Base-by-base conservation (phyloP, 306 rosid species). In the Trifolium fragiferum region DNA sequence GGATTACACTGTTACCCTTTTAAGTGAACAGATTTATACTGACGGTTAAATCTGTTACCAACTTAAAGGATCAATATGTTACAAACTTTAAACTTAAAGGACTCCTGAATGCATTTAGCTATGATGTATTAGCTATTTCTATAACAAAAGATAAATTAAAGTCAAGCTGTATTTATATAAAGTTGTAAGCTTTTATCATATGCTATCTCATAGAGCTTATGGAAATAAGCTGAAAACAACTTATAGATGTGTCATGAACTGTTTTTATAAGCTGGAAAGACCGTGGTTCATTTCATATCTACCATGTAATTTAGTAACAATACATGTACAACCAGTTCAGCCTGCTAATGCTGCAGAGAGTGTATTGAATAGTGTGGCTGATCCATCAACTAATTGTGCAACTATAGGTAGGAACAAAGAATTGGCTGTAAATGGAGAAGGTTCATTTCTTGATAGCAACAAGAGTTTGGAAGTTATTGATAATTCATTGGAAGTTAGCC, bases 331-430 rank as follows among this genome's bases (percentile, higher is more conserved):
- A 51, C 33, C 61, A 53, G 49, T 63, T 73, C 70, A 65, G 70
- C 82, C 61, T 40, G 77, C 18, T 41, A 63, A 60, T 75, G 68
- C 25, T 33, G 69, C 49, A 78, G 88, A 76, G 23, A 83, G 67
- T 76, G 57, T 35, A 51, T 72, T 33, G 50, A 68, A 75, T 76
- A 77, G 44, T 77, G 72, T 38, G 64, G 37, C 72, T 80, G 78
- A 61, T 62, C 64, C 18, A 16, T 74, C 72, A 77, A 43, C 70
- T 67, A 50, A 64, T 41, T 55, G 44, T 66, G 59, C 61, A 19
- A 63, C 74, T 70, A 20, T 67, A 47, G 38, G 61, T 76, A 55
- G 72, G 51, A 41, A 23, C 54, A 53, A 66, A 46, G 74, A 77
- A 20, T 71, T 20, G 6, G 64, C 78, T 35, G 43, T 65, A 74